phyloP scores from a whole-genome alignment of 306 rosid genomes.

The Trichosanthes truncata region DNA sequence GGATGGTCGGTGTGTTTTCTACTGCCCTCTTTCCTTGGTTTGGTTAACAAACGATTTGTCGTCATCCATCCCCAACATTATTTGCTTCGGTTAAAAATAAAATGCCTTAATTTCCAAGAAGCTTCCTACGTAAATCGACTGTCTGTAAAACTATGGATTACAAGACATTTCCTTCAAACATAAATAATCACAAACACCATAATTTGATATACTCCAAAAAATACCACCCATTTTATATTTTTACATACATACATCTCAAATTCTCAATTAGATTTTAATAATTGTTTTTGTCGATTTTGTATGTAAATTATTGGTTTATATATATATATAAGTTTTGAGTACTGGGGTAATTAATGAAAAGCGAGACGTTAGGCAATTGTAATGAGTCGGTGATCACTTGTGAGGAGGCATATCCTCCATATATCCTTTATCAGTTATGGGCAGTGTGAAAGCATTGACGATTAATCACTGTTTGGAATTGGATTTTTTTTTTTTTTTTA shows the following conservation, averaged over 20 bases:
- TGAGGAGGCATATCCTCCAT: neutral
- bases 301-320: no score
- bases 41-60: slow-evolving; percentile 10
- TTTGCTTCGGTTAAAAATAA: neutral
- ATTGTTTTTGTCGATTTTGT: no score
- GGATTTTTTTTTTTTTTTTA: neutral
- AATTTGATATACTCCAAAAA: neutral
- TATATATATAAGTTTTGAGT: no score
- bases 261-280: no score
- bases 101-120: neutral
- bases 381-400: neutral
- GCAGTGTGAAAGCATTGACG: neutral
- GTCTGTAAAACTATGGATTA: neutral
- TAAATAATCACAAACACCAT: neutral
- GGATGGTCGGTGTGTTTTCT: neutral
- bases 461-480: neutral
- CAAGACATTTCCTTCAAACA: neutral
- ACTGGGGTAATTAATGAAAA: neutral
- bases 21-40: neutral
- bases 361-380: neutral
- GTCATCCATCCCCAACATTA: neutral
- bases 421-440: neutral
- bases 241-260: no score
- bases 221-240: no score
- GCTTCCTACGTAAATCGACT: neutral